A percentile compares a stretch with the other conserved stretches of the same genome.
Conservation (phyloP, 139 green algal genomes). For the Pleodorina starrii region DNA sequence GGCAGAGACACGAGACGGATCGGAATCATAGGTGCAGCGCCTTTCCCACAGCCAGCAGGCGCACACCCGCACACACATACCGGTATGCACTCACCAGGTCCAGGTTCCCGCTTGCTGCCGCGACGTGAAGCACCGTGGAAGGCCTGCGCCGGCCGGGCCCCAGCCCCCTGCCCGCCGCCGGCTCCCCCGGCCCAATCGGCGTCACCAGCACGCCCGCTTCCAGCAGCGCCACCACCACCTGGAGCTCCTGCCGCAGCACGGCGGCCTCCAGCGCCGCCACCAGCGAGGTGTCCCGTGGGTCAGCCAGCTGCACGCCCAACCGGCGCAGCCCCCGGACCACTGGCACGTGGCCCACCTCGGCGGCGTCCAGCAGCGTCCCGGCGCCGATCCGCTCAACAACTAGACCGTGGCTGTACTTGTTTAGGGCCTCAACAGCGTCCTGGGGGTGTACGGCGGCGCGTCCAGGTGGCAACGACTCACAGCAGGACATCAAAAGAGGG, state of each 20-base stretch:
- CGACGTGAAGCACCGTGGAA: conserved; percentile 21
- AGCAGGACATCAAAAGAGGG: no score
- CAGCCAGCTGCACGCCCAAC: neutral
- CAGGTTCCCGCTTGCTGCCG: neutral
- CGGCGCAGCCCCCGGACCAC: neutral
- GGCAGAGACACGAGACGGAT: no score
- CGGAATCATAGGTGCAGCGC: no score
- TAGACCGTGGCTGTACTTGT: no score
- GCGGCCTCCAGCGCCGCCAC: neutral
- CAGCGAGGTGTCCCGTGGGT: neutral
- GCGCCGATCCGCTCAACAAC: no score
- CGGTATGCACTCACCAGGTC: conserved; percentile 10
- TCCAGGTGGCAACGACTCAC: no score
- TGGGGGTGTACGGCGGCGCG: no score
- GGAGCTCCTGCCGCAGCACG: neutral
- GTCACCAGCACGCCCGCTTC: neutral
- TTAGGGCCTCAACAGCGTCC: no score
- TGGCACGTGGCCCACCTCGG: neutral
- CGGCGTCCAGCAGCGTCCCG: neutral
- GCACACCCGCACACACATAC: neutral
- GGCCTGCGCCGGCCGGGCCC: no score
- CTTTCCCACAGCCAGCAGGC: no score
- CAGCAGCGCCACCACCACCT: conserved; percentile 20
- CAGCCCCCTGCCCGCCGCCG: no score
- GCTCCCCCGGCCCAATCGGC: neutral